Evolutionary conservation across 108 stramenopile species (phyloP), one percentile per base, ranked within the genome.

Genomic region (Nitzschia palea): DNA sequence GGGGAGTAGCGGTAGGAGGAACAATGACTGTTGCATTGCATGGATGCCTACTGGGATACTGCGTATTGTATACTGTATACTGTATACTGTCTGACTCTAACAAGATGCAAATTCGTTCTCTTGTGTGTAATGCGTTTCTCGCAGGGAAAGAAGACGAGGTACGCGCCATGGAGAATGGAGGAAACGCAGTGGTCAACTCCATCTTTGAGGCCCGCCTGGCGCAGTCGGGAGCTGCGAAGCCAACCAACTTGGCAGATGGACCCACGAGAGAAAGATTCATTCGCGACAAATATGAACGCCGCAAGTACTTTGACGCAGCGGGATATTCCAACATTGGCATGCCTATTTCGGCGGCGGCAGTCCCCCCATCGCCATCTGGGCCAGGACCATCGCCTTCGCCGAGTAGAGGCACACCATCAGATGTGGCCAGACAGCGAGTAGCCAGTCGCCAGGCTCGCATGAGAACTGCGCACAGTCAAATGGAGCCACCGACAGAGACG

Each of bases 221-320:
- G 43, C 76, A 74, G 45, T 68, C 70, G 12, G 71, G 73, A 34
- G 59, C 43, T 15, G 43, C 56, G 31, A 92, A 92, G 59, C 94
- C 94, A 0, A 58, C 78, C 66, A 80, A 79, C 62, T 62, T 73
- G 27, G 90, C 91, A 40, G 75, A 75, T 74, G 88, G 88, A 29
- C 86, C 77, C 12, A 82, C 83, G 0, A 78, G 95, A 20, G 95
- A 95, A 69, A 80, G 91, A 17, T 95, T 80, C 79, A 91, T 95
- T 62, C 88, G 95, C 12, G 91, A 95, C 79, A 95, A 95, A 69
- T 95, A 95, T 74, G 95, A 95, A 76, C 82, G 93, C 29, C 86
- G 93, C 42, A 94, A 94, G 74, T 94, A 71, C 55, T 94, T 81
- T 68, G 85, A 94, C 69, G 65, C 83, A 0, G 3, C 74, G 25